These are phyloP conservation scores for Leccinellum albellum DNA, from an alignment of 768 basidiomycete species.

Conservation along the genomic window DNA sequence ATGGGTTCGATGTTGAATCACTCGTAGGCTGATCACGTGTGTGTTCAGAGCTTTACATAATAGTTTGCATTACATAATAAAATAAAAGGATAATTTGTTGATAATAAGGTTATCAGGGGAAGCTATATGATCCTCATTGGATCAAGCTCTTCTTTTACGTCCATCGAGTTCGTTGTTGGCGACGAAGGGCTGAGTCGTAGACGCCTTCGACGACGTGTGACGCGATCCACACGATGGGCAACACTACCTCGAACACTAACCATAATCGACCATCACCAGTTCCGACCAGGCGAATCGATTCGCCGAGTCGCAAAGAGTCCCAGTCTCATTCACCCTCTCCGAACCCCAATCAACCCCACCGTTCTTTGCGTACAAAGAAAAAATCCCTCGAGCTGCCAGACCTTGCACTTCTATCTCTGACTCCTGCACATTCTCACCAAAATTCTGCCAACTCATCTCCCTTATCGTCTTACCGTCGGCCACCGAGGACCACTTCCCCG, in stretches of 20 bases:
- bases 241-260: conserved; percentile 30
- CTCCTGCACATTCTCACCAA: conserved; percentile 37
- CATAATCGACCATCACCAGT: conserved; percentile 27
- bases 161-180: conserved; percentile 25
- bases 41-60: not conserved
- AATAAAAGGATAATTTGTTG: conserved; percentile 8
- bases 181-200: conserved; percentile 14
- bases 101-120: conserved; percentile 22
- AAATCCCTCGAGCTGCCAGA: conserved; percentile 75
- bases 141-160: conserved; percentile 31
- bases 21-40: conserved; percentile 1
- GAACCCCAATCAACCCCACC: conserved; percentile 44
- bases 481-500: conserved; percentile 42
- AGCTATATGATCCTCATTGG: conserved; percentile 24
- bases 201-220: conserved; percentile 14
- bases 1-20: too few species aligned
- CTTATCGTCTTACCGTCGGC: conserved; percentile 39
- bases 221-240: conserved; percentile 31
- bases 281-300: conserved; percentile 26
- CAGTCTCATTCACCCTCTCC: conserved; percentile 39
- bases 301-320: conserved; percentile 12
- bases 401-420: conserved; percentile 51
- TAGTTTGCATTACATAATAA: not conserved
- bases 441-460: conserved; percentile 39
- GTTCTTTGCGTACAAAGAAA: conserved; percentile 64